Conservation (phyloP, 305 asterid genomes). For the Fraxinus sp. region DNA sequence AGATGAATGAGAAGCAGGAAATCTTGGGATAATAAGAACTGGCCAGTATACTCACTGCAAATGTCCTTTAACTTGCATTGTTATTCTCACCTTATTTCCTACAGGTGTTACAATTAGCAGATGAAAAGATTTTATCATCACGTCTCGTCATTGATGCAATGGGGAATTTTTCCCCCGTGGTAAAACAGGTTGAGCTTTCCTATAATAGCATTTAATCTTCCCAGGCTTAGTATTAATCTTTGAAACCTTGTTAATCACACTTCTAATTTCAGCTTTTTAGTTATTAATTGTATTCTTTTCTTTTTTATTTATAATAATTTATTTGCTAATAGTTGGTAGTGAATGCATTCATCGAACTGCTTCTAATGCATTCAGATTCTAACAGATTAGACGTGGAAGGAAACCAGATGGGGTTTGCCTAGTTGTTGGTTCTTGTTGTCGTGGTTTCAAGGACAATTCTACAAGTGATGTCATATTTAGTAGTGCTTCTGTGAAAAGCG, state of each 20-base stretch:
- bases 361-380: conserved; percentile 32
- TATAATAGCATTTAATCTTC: neutral
- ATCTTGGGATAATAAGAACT: neutral
- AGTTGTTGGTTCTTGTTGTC: conserved; percentile 92
- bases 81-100: conserved; percentile 8
- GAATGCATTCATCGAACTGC: conserved; percentile 14
- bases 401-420: conserved; percentile 93
- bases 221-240: neutral
- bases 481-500: conserved; percentile 62
- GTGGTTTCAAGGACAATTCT: conserved; percentile 68
- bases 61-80: conserved; percentile 2
- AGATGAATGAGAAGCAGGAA: conserved; percentile 5
- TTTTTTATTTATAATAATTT: neutral
- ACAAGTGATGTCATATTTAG: conserved; percentile 84
- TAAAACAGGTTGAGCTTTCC: conserved; percentile 64
- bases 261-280: neutral
- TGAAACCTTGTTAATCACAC: neutral
- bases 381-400: conserved; percentile 83
- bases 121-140: conserved; percentile 68
- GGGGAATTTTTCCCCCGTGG: conserved; percentile 98
- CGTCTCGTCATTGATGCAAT: conserved; percentile 87
- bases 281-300: neutral
- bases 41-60: conserved; percentile 3
- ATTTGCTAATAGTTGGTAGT: neutral
- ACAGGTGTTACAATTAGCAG: conserved; percentile 68